These are phyloP conservation scores for Dacryopinax spathularia DNA, from an alignment of 768 basidiomycete species.

Conservation along the genomic window DNA sequence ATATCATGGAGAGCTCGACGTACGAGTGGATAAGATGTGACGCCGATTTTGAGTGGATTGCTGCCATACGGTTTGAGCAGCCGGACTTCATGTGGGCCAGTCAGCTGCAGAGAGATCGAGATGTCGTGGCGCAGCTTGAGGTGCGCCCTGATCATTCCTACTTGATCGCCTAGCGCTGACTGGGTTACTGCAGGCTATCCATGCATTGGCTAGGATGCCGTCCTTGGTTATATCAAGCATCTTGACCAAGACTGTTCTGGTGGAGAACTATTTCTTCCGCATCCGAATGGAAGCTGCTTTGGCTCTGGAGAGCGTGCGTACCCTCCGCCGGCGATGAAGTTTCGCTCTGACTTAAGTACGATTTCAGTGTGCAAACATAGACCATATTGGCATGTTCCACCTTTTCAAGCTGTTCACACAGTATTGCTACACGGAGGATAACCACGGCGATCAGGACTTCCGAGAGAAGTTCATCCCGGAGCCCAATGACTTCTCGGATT, in stretches of 20 bases:
- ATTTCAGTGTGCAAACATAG: slow-evolving; percentile 66
- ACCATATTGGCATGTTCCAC: slow-evolving; percentile 86
- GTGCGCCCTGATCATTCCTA: slow-evolving; percentile 32
- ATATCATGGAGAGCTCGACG: slow-evolving; percentile 82
- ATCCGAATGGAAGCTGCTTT: slow-evolving; percentile 89
- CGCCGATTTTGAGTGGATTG: slow-evolving; percentile 98
- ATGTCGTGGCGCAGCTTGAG: slow-evolving; percentile 95
- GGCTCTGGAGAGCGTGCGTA: slow-evolving; percentile 63
- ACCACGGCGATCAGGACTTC: slow-evolving; percentile 65
- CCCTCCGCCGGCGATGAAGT: background rate
- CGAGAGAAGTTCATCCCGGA: slow-evolving; percentile 81
- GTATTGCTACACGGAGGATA: slow-evolving; percentile 49
- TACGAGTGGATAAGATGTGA: slow-evolving; percentile 99
- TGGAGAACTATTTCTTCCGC: slow-evolving; percentile 90
- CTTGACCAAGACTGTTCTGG: slow-evolving; percentile 82
- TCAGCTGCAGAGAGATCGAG: slow-evolving; percentile 85
- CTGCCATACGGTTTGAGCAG: slow-evolving; percentile 81
- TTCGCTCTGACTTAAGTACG: slow-evolving; percentile 10
- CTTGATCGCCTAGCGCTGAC: slow-evolving; percentile 6
- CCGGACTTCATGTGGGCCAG: slow-evolving; percentile 98
- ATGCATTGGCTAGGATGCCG: slow-evolving; percentile 66
- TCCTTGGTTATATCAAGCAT: slow-evolving; percentile 80
- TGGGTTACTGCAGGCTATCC: slow-evolving; percentile 57
- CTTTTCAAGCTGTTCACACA: slow-evolving; percentile 88
- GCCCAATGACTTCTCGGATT: slow-evolving; percentile 85